phyloP scores from a whole-genome alignment of 176 grass and related monocot genomes.

The Aechmea fasciata region DNA sequence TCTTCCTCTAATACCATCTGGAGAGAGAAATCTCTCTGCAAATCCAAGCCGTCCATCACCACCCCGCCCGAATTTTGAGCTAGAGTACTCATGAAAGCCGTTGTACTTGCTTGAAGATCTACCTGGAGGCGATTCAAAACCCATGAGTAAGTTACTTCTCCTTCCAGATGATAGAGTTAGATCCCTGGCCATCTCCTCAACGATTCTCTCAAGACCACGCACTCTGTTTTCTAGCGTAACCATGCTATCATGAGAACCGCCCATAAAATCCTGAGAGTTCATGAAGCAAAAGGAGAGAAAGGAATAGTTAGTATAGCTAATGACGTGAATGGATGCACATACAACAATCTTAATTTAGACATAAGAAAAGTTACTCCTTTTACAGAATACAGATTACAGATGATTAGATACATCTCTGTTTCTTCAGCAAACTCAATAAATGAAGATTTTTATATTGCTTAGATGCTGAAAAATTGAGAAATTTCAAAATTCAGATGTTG shows the following conservation, averaged over 20 bases:
- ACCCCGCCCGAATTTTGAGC: constrained; percentile 65
- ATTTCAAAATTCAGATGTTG: background rate
- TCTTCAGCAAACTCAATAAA: no score
- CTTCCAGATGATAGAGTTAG: constrained; percentile 63
- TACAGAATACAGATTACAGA: background rate
- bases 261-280: constrained; percentile 89
- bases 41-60: constrained; percentile 46
- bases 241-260: constrained; percentile 93
- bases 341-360: background rate
- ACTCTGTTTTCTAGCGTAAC: constrained; percentile 93
- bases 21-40: constrained; percentile 58
- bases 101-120: constrained; percentile 74
- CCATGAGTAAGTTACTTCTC: constrained; percentile 46
- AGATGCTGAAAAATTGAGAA: constrained; percentile 1
- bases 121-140: constrained; percentile 63
- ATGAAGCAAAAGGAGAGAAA: background rate
- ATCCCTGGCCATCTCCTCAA: constrained; percentile 88
- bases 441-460: no score
- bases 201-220: constrained; percentile 81
- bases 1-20: constrained; percentile 41
- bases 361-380: background rate
- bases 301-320: background rate
- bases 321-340: background rate
- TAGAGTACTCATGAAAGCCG: constrained; percentile 66
- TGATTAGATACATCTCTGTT: no score